Base-by-base conservation (phyloP, 2,329 filamentous ascomycete genomes). In the Neoascochyta sp. region DNA sequence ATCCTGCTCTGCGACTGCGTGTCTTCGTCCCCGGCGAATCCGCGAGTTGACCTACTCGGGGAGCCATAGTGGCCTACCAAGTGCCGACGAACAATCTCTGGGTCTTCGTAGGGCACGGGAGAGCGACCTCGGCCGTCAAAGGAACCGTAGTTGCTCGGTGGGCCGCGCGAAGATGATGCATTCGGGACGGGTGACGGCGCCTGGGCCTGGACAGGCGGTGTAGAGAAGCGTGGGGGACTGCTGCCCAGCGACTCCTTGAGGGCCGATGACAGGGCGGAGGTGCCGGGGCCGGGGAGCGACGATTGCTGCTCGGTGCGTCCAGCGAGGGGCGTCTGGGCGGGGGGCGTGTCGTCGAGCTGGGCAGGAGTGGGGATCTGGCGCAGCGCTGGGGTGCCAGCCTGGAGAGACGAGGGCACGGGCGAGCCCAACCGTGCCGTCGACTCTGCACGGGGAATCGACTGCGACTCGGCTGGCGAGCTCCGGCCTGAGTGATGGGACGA, bases 61-160 rank as follows among this genome's bases (percentile, higher is more conserved):
- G 61, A 64, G 11, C 57, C 57, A 39, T 63, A 60, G 27, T 53
- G 54, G 14, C 47, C 59, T 78, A 12, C 95, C 86, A 50, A 94
- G 70, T 98, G 92, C 46, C 90, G 76, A 60, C 82, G 88, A 45
- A 98, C 77, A 31, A 96, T 86, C 59, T 95, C 89, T 10, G 88
- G 83, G 52, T 96, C 87, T 65, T 96, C 89, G 55, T 82, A 83
- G 4, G 82, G 80, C 13, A 72, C 78, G 26, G 71, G 75, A 55
- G 58, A 70, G 40, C 65, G 63, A 45, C 52, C 63, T 44, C 81
- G 76, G 27, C 78, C 77, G 43, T 92, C 86, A 51, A 93, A 88
- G 7, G 88, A 95, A 30, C 88, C 90, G 62, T 92, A 93, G 52
- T 83, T 85, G 40, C 81, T 84, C 15, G 78, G 77, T 3, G 79